phyloP scores from a whole-genome alignment of 164 flowering plant species.

The Chimonanthus salicifolius region DNA sequence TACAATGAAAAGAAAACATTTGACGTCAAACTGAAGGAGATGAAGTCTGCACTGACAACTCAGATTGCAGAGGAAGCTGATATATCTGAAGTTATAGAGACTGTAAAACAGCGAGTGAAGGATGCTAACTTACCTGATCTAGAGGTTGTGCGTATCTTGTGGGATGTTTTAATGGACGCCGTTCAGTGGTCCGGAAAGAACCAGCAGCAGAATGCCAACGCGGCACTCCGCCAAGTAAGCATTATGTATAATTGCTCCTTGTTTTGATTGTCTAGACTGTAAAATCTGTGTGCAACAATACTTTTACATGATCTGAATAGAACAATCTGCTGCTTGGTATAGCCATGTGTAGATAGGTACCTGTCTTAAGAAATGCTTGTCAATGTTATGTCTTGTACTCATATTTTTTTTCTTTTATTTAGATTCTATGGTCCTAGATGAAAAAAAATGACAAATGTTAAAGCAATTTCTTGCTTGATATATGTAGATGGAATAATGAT shows the following conservation, averaged over 20 bases:
- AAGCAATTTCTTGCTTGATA: too few species aligned
- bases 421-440: too few species aligned
- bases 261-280: too few species aligned
- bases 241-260: neutral
- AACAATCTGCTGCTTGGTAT: too few species aligned
- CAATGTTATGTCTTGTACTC: too few species aligned
- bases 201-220: constrained; percentile 97
- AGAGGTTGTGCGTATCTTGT: constrained; percentile 78
- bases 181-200: constrained; percentile 99
- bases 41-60: constrained; percentile 81
- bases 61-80: constrained; percentile 89
- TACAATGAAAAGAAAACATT: constrained; percentile 92
- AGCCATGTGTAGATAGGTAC: too few species aligned
- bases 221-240: constrained; percentile 82
- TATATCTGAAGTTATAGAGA: constrained; percentile 77
- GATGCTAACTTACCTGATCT: constrained; percentile 90
- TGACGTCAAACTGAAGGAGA: constrained; percentile 91
- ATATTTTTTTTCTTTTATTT: too few species aligned
- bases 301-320: too few species aligned
- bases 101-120: constrained; percentile 75
- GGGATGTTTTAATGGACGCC: constrained; percentile 98
- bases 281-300: too few species aligned
- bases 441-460: too few species aligned
- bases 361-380: too few species aligned
- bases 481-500: too few species aligned